phyloP scores from a whole-genome alignment of 208 protist species.

The Zelonia costaricensis region DNA sequence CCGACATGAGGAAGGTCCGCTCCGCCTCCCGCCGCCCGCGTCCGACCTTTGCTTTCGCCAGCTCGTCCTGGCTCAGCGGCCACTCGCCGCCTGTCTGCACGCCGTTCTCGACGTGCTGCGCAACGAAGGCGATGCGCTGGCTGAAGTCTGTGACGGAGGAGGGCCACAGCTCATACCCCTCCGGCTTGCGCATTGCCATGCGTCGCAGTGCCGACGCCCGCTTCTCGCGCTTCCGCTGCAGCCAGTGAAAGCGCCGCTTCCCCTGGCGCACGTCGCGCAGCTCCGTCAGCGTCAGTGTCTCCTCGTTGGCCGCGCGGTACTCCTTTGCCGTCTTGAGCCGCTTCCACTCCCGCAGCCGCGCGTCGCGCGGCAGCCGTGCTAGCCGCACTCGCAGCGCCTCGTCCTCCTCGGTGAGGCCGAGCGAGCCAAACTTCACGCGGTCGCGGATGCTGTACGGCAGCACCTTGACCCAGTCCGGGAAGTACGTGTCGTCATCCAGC shows the following conservation, averaged over 20 bases:
- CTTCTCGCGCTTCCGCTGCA: slow-evolving; percentile 79
- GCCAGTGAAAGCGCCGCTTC: slow-evolving; percentile 84
- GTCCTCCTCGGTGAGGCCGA: slow-evolving; percentile 89
- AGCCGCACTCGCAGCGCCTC: slow-evolving; percentile 81
- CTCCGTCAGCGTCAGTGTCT: slow-evolving; percentile 75
- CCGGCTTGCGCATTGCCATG: slow-evolving; percentile 79
- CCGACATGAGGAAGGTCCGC: slow-evolving; percentile 61
- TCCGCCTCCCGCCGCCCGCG: slow-evolving; percentile 59
- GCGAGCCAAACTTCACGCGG: slow-evolving; percentile 85
- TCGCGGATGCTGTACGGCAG: slow-evolving; percentile 85
- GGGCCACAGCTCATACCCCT: slow-evolving; percentile 72
- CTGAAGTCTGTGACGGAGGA: slow-evolving; percentile 78
- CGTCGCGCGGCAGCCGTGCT: slow-evolving; percentile 66
- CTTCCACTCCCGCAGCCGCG: slow-evolving; percentile 71
- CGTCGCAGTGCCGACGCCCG: slow-evolving; percentile 59
- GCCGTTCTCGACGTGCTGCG: slow-evolving; percentile 88
- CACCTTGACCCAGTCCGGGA: slow-evolving; percentile 84
- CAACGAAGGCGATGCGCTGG: slow-evolving; percentile 83
- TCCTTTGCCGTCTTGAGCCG: slow-evolving; percentile 74
- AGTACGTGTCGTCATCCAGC: slow-evolving; percentile 85
- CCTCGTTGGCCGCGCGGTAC: slow-evolving; percentile 67
- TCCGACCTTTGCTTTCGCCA: slow-evolving; percentile 54
- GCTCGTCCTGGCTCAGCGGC: slow-evolving; percentile 65
- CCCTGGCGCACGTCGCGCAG: slow-evolving; percentile 77
- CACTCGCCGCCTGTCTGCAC: slow-evolving; percentile 79